Evolutionary conservation across 1,284 basidiomycete genomes (phyloP).

Genomic region (Ustilago bromivora): DNA sequence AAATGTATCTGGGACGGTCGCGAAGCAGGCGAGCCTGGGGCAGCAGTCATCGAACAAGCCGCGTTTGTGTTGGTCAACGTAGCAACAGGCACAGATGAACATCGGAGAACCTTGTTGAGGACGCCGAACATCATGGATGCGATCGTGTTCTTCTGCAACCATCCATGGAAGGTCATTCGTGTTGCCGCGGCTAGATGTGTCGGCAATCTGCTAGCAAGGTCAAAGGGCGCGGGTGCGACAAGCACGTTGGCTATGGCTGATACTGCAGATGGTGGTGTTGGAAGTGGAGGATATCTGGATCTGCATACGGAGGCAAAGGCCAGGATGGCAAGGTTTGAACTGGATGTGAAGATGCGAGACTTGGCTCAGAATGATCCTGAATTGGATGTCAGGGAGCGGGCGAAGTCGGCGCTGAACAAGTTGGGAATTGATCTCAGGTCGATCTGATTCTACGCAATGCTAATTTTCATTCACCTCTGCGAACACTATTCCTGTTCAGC

Average conservation of each 20-base stretch:
- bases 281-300: constrained; percentile 10
- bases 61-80: constrained; percentile 63
- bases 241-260: constrained; percentile 8
- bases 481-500: background rate
- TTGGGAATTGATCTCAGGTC: constrained; percentile 22
- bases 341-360: constrained; percentile 38
- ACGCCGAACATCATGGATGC: constrained; percentile 61
- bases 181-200: constrained; percentile 45
- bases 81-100: constrained; percentile 56
- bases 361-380: constrained; percentile 40
- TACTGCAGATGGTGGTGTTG: background rate
- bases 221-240: constrained; percentile 1
- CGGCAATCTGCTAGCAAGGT: constrained; percentile 33
- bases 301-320: constrained; percentile 32
- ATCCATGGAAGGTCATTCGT: constrained; percentile 45
- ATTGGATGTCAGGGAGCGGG: constrained; percentile 50
- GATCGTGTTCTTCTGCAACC: constrained; percentile 53
- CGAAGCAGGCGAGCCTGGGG: constrained; percentile 38
- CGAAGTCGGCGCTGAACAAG: constrained; percentile 37
- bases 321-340: constrained; percentile 29
- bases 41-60: constrained; percentile 57
- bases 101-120: constrained; percentile 42
- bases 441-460: background rate
- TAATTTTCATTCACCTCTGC: background rate
- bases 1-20: constrained; percentile 52